Base-by-base conservation (phyloP, 139 green algal genomes). In the Micractinium conductrix region DNA sequence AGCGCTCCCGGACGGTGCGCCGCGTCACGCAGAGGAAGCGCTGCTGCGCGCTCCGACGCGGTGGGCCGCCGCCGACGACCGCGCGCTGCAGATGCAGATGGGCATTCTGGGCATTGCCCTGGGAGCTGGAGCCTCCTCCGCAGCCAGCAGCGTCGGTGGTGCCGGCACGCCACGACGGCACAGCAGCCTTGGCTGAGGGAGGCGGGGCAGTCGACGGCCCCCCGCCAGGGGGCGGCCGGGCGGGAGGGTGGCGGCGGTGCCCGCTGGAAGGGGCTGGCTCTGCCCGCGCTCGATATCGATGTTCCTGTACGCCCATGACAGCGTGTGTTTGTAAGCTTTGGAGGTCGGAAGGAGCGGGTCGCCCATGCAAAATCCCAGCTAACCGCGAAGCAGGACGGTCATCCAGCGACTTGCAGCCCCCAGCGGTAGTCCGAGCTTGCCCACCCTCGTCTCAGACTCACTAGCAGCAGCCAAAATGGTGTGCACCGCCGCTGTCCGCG, bases 1-100 rank as follows among this genome's bases (percentile, higher is more conserved):
- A 5, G 16, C 26, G 10, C n/a, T 24, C 22, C 21, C 17, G n/a
- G 45, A 8, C 21, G 33, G 22, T 6, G 21, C 21, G 35, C 16
- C 55, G 19, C 19, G 7, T 8, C 17, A 33, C n/a, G 58, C 43
- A 1, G 76, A 82, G 58, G 53, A 55, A 3, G 58, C 40, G 40
- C 76, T 82, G 55, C 76, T 82, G 40, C 48, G 35, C 35, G 38
- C 38, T 5, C 28, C 81, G 2, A 86, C 37, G 0, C 69, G 81
- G 30, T 86, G 81, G 81, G 70, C 81, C 1, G 40, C n/a, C n/a
- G n/a, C 79, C 6, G 81, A 80, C 7, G 70, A 80, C 21, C 40
- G 38, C 24, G 55, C 63, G n/a, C 35, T 86, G 81, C 70, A 71
- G 45, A 35, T 80, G 21, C 26, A 35, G 24, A 72, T 43, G 12